Conservation (phyloP, 2,329 filamentous ascomycete genomes). For the Cladosporium sphaerospermum region DNA sequence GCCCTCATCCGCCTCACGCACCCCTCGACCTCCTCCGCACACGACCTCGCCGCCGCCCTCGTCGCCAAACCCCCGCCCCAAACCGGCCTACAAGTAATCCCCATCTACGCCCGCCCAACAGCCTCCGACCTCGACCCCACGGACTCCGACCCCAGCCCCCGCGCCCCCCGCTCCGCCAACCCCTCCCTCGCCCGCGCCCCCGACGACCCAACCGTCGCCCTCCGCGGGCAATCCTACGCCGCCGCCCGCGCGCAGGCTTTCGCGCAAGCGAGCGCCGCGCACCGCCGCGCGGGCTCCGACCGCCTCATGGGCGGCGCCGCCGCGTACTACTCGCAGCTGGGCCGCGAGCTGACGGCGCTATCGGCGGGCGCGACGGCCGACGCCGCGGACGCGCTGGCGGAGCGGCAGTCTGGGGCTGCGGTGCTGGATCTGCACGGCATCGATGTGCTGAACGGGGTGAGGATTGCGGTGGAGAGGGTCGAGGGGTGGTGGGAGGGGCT, state of each 20-base stretch:
- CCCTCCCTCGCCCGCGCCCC: slow-evolving; percentile 21
- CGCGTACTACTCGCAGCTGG: slow-evolving; percentile 66
- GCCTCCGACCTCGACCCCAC: slow-evolving; percentile 26
- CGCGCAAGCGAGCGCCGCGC: slow-evolving; percentile 51
- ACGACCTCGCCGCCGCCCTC: slow-evolving; percentile 54
- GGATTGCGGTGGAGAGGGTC: slow-evolving; percentile 65
- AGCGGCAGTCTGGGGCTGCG: slow-evolving; percentile 52
- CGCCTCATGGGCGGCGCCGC: slow-evolving; percentile 69
- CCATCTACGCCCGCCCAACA: slow-evolving; percentile 39
- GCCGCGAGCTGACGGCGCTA: slow-evolving; percentile 55
- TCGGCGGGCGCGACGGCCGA: slow-evolving; percentile 55
- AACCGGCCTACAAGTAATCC: slow-evolving; percentile 42
- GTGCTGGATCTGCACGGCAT: slow-evolving; percentile 79
- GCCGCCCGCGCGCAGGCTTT: slow-evolving; percentile 47
- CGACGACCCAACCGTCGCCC: slow-evolving; percentile 12
- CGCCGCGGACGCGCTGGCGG: slow-evolving; percentile 65
- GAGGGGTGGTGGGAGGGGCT: slow-evolving; percentile 69
- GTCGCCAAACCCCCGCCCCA: slow-evolving; percentile 30
- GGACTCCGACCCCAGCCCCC: slow-evolving; percentile 18
- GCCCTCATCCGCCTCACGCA: slow-evolving; percentile 52
- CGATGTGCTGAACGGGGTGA: slow-evolving; percentile 69
- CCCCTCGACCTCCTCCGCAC: slow-evolving; percentile 51
- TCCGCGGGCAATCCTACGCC: slow-evolving; percentile 30
- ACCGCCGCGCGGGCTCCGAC: slow-evolving; percentile 60
- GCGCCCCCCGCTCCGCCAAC: slow-evolving; percentile 7